Conservation (phyloP, 2,329 filamentous ascomycete genomes). For the Lojkania enalia region DNA sequence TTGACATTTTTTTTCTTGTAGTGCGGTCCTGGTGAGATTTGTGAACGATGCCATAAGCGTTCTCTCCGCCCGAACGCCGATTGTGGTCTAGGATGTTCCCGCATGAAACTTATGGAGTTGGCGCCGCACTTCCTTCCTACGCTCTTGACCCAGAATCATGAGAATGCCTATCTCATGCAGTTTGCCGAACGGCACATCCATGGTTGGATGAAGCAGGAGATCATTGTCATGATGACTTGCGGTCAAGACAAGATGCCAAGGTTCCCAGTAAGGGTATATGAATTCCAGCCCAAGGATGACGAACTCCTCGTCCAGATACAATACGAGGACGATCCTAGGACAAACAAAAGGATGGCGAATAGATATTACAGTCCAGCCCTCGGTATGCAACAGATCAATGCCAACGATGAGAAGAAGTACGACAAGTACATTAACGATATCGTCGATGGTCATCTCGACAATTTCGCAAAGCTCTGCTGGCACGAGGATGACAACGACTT, state of each 20-base stretch:
- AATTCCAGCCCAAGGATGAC: conserved; percentile 49
- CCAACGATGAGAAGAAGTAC: conserved; percentile 49
- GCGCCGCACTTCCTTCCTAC: conserved; percentile 49
- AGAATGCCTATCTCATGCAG: conserved; percentile 48
- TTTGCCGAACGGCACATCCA: conserved; percentile 45
- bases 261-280: conserved; percentile 51
- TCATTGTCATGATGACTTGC: conserved; percentile 49
- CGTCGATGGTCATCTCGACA: conserved; percentile 45
- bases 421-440: conserved; percentile 51
- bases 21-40: conserved; percentile 46
- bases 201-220: conserved; percentile 40
- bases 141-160: conserved; percentile 47
- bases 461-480: conserved; percentile 50
- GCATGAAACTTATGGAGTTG: conserved; percentile 52
- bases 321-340: conserved; percentile 45
- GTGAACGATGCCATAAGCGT: conserved; percentile 46
- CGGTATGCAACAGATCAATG: conserved; percentile 50
- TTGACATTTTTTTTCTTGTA: conserved; percentile 20
- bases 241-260: conserved; percentile 48
- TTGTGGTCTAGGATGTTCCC: conserved; percentile 50
- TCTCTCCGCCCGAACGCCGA: conserved; percentile 43
- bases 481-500: conserved; percentile 52
- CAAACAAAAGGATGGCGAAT: conserved; percentile 32
- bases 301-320: conserved; percentile 49
- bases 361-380: conserved; percentile 51